Evolutionary conservation across 192 early-diverging fungal genomes (phyloP).

Genomic region (Entophlyctis helioformis): DNA sequence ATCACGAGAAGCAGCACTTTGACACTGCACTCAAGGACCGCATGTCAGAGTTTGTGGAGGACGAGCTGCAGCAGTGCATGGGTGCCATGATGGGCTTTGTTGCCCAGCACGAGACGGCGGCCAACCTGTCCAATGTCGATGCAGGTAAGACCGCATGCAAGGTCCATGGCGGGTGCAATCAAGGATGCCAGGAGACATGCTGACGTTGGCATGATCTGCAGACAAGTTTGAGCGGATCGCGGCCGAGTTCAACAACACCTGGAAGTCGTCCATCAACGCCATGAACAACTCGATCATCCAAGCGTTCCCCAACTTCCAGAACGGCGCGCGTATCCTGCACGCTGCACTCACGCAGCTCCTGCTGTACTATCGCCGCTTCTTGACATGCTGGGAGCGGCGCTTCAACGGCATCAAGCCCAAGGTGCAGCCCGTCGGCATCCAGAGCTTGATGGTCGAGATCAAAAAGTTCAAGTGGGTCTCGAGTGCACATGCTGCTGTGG

Average conservation of each 20-base stretch:
- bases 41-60: conserved; percentile 75
- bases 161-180: neutral
- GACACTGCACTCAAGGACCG: conserved; percentile 44
- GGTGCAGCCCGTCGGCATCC: conserved; percentile 72
- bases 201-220: conserved; percentile 1
- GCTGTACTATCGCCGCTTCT: conserved; percentile 85
- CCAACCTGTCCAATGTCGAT: conserved; percentile 40
- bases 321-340: conserved; percentile 86
- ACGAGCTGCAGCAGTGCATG: conserved; percentile 72
- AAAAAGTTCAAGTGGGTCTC: conserved; percentile 60
- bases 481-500: no score
- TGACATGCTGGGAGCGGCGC: conserved; percentile 65
- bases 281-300: conserved; percentile 83
- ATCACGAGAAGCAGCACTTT: conserved; percentile 42
- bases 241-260: conserved; percentile 63
- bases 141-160: conserved; percentile 14
- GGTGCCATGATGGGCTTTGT: conserved; percentile 73
- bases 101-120: conserved; percentile 50
- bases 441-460: conserved; percentile 91
- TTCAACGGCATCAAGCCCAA: conserved; percentile 34
- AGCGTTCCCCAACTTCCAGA: conserved; percentile 91
- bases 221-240: conserved; percentile 57
- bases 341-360: conserved; percentile 77
- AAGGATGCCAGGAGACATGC: no score
- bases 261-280: conserved; percentile 59